Conservation (phyloP, 208 protist genomes). For the Trypanosoma mega region DNA sequence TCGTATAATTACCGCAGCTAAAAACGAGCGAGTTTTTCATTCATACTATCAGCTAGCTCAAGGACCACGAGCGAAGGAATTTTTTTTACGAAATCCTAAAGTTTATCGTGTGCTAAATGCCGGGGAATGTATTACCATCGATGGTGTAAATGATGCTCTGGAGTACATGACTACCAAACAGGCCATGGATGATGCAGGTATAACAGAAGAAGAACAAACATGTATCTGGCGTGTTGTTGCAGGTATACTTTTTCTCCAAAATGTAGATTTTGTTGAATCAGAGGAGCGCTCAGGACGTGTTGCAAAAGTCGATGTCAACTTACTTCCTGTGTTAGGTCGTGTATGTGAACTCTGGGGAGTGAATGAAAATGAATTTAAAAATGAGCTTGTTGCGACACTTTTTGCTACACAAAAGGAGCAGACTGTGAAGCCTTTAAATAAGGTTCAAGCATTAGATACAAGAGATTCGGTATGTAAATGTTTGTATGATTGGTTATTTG, state of each 20-base stretch:
- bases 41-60: conserved; percentile 77
- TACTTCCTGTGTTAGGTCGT: conserved; percentile 24
- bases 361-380: conserved; percentile 26
- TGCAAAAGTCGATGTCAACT: conserved; percentile 20
- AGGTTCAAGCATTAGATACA: conserved; percentile 39
- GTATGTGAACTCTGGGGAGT: conserved; percentile 32
- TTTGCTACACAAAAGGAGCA: conserved; percentile 21
- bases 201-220: conserved; percentile 49
- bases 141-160: conserved; percentile 41
- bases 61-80: conserved; percentile 22
- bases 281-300: conserved; percentile 22
- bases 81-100: conserved; percentile 18
- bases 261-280: conserved; percentile 48
- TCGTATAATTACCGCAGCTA: conserved; percentile 51
- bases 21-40: conserved; percentile 82
- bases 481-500: conserved; percentile 44
- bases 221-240: conserved; percentile 49
- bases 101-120: conserved; percentile 30
- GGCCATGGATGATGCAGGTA: conserved; percentile 56
- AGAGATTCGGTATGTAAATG: conserved; percentile 62
- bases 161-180: conserved; percentile 27
- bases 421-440: conserved; percentile 16
- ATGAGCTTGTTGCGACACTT: conserved; percentile 25
- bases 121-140: conserved; percentile 30
- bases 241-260: conserved; percentile 73